Conservation (phyloP, 805 yeast species). For the Cyberlindnera veronae region DNA sequence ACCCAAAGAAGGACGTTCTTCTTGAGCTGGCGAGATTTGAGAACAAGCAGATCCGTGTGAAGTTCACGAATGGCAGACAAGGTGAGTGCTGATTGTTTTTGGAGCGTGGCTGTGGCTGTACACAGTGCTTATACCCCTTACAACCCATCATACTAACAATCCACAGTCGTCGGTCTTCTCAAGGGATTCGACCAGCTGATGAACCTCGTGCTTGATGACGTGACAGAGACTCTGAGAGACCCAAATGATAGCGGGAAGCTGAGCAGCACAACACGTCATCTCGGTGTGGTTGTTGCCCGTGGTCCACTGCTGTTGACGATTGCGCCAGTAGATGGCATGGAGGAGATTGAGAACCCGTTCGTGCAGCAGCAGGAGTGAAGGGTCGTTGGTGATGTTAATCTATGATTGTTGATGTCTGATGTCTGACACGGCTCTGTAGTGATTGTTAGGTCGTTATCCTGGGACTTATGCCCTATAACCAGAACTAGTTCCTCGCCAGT, state of each 20-base stretch:
- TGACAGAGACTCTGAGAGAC: slow-evolving; percentile 63
- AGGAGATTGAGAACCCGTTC: slow-evolving; percentile 69
- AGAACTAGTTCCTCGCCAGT: too few relatives aligned
- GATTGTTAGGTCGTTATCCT: too few relatives aligned
- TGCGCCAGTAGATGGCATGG: slow-evolving; percentile 70
- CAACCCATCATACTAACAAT: too few relatives aligned
- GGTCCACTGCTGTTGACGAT: slow-evolving; percentile 75
- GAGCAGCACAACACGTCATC: slow-evolving; percentile 56
- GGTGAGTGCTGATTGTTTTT: slow-evolving; percentile 23
- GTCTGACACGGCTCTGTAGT: too few relatives aligned
- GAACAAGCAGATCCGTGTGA: slow-evolving; percentile 70
- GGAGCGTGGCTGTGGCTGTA: too few relatives aligned
- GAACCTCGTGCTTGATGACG: slow-evolving; percentile 74
- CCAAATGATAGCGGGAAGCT: slow-evolving; percentile 56
- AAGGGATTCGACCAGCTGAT: slow-evolving; percentile 82
- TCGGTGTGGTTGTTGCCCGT: slow-evolving; percentile 81
- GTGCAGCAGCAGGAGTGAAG: slow-evolving; percentile 20
- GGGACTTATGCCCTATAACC: too few relatives aligned
- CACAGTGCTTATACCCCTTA: too few relatives aligned
- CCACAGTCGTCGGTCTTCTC: slow-evolving; percentile 62
- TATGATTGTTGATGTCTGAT: background rate
- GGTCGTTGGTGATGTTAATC: background rate
- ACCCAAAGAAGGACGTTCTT: slow-evolving; percentile 87
- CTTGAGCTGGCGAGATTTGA: slow-evolving; percentile 73
- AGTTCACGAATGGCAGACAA: slow-evolving; percentile 82